phyloP scores from a whole-genome alignment of 768 basidiomycete species.

The Wakefieldia striispora region DNA sequence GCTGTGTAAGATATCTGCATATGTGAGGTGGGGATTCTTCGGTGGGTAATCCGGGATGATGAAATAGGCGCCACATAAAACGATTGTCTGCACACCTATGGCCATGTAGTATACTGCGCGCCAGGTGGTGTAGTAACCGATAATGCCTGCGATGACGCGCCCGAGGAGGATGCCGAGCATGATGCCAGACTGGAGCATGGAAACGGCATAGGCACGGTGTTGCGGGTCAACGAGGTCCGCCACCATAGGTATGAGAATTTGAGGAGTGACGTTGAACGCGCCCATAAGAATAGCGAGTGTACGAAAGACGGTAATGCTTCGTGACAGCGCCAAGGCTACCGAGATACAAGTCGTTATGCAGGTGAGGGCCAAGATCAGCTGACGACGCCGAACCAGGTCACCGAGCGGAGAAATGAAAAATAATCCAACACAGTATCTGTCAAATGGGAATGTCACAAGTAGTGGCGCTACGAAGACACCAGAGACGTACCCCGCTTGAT shows the following conservation, averaged over 20 bases:
- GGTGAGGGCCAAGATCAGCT: slow-evolving; percentile 37
- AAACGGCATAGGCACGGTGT: slow-evolving; percentile 22
- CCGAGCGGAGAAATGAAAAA: slow-evolving; percentile 46
- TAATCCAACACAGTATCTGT: slow-evolving; percentile 31
- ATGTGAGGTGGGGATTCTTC: slow-evolving; percentile 37
- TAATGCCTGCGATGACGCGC: slow-evolving; percentile 36
- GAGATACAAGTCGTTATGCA: slow-evolving; percentile 35
- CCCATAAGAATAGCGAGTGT: slow-evolving; percentile 38
- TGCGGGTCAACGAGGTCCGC: slow-evolving; percentile 41
- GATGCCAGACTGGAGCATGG: slow-evolving; percentile 33
- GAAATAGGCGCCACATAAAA: slow-evolving; percentile 31
- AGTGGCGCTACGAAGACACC: neutral
- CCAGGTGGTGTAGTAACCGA: slow-evolving; percentile 43
- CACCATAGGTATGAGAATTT: slow-evolving; percentile 42
- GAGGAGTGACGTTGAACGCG: slow-evolving; percentile 38
- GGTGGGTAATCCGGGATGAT: slow-evolving; percentile 43
- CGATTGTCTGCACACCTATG: slow-evolving; percentile 32
- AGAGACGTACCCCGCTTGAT: slow-evolving; percentile 58
- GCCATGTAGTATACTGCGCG: slow-evolving; percentile 42
- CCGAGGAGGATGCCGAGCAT: slow-evolving; percentile 30
- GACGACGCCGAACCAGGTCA: slow-evolving; percentile 44
- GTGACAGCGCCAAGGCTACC: slow-evolving; percentile 38
- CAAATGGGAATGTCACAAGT: neutral
- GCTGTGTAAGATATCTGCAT: slow-evolving; percentile 33
- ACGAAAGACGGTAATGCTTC: slow-evolving; percentile 32